Percentiles rank a stretch among this genome's conserved stretches.
Conservation (phyloP, 208 protist species). For the Vickermania spadyakhi region DNA sequence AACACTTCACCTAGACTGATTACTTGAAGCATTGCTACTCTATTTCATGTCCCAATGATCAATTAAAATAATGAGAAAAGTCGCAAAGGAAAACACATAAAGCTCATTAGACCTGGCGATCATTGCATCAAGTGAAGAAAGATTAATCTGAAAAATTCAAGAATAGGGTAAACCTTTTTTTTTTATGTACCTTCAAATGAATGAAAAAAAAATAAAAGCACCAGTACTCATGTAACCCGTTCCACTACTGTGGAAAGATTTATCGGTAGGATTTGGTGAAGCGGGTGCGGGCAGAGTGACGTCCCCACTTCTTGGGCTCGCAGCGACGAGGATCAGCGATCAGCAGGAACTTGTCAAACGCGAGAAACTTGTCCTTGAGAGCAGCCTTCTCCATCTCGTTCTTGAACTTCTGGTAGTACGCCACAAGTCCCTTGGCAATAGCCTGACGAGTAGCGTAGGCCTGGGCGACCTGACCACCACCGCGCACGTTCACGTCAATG, state of each 20-base stretch:
- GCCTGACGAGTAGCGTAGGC: constrained; percentile 99
- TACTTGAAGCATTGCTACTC: constrained; percentile 48
- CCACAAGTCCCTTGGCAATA: constrained; percentile 98
- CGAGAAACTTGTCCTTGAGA: constrained; percentile 96
- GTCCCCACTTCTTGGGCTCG: constrained; percentile 99
- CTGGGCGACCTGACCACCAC: constrained; percentile 98
- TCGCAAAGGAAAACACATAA: no score
- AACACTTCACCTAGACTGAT: constrained; percentile 33
- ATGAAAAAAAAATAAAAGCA: constrained; percentile 14
- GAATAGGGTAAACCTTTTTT: constrained; percentile 5
- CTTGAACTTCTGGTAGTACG: constrained; percentile 99
- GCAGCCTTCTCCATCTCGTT: constrained; percentile 94
- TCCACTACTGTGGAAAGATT: constrained; percentile 4
- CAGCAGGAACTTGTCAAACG: constrained; percentile 98
- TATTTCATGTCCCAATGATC: no score
- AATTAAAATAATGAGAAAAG: no score
- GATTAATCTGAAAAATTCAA: no score
- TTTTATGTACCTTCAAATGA: constrained; percentile 6
- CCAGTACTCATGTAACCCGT: constrained; percentile 7
- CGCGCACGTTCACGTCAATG: constrained; percentile 96
- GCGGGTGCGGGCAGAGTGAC: constrained; percentile 97
- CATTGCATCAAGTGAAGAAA: no score
- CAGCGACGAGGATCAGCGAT: constrained; percentile 99
- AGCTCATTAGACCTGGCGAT: no score
- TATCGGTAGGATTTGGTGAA: constrained; percentile 99